Conservation (phyloP, 148 eudicot species). For the Beta vulgaris region DNA sequence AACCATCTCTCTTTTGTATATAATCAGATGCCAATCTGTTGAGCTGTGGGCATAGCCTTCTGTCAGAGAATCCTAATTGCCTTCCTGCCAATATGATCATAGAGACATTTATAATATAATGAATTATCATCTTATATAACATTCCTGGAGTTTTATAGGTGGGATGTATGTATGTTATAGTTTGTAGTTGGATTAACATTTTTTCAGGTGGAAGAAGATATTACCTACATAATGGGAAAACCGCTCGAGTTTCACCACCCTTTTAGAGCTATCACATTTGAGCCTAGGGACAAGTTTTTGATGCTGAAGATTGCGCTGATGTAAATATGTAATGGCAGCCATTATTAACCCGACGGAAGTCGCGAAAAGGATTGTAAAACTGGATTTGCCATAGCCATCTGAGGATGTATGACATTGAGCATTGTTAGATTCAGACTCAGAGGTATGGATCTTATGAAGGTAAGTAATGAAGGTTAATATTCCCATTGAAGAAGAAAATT, state of each 20-base stretch:
- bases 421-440: conserved; percentile 10
- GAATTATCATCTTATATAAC: neutral
- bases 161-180: neutral
- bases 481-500: conserved; percentile 24
- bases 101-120: neutral
- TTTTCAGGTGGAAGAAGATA: neutral
- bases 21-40: conserved; percentile 90
- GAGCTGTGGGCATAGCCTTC: conserved; percentile 65
- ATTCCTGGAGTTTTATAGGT: neutral
- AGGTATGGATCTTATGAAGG: conserved; percentile 13
- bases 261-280: conserved; percentile 48
- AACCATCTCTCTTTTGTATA: conserved; percentile 70
- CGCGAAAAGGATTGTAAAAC: conserved; percentile 48
- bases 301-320: conserved; percentile 42
- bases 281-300: conserved; percentile 58
- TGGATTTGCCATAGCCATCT: conserved; percentile 37
- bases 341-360: conserved; percentile 60
- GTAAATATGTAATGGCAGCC: conserved; percentile 51
- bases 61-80: conserved; percentile 79
- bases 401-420: conserved; percentile 11
- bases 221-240: conserved; percentile 96
- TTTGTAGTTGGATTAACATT: neutral
- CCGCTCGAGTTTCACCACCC: conserved; percentile 67
- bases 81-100: conserved; percentile 55
- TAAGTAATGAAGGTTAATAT: conserved; percentile 18